A percentile compares a stretch with the other conserved stretches of the same genome.
phyloP scores from a whole-genome alignment of 257 asterid genomes.

The Solanum peruvianum region DNA sequence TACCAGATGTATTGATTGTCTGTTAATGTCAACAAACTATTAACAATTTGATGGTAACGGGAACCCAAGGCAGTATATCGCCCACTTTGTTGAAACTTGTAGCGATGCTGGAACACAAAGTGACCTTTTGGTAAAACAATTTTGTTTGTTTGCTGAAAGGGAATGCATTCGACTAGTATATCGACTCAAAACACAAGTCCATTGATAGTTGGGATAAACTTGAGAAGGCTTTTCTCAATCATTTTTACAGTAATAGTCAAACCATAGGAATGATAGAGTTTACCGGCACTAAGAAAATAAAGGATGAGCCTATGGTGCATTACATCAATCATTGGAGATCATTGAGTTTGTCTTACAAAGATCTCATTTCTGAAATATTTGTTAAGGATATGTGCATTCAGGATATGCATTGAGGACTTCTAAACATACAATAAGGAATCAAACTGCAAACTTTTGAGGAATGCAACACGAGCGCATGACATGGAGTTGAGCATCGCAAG shows the following conservation, averaged over 20 bases:
- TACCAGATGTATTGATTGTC: neutral
- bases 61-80: neutral
- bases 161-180: neutral
- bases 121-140: neutral
- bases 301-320: neutral
- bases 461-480: neutral
- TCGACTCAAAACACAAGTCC: neutral
- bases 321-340: neutral
- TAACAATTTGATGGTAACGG: neutral
- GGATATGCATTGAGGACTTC: neutral
- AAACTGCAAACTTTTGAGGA: neutral
- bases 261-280: neutral
- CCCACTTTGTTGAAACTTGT: neutral
- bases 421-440: neutral
- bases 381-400: neutral
- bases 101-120: neutral
- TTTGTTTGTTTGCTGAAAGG: neutral
- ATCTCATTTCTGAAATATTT: neutral
- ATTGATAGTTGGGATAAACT: neutral
- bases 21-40: neutral
- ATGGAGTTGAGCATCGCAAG: neutral
- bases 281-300: neutral
- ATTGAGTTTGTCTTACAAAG: neutral
- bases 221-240: neutral
- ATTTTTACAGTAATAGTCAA: neutral